A percentile compares a stretch with the other conserved stretches of the same genome.
Conservation (phyloP, 768 basidiomycete genomes). For the Suillus clintonianus region DNA sequence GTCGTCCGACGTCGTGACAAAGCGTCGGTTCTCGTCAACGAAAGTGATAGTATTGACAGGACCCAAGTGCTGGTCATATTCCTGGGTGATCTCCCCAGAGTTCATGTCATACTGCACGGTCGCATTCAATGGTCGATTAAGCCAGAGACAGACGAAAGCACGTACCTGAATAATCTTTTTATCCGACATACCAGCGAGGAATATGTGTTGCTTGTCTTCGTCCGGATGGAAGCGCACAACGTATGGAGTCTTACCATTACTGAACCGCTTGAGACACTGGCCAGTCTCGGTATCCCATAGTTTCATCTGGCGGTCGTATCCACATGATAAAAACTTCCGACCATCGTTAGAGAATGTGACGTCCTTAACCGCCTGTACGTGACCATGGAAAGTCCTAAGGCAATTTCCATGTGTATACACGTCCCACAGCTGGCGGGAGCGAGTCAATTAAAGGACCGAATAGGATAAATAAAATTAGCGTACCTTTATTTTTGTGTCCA, state of each 20-base stretch:
- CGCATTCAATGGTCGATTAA: not conserved
- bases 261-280: slow-evolving; percentile 94
- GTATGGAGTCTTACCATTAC: slow-evolving; percentile 97
- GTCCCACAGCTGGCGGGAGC: slow-evolving; percentile 86
- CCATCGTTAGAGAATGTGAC: slow-evolving; percentile 95
- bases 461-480: slow-evolving; percentile 13
- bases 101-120: slow-evolving; percentile 85
- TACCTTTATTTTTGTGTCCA: slow-evolving; percentile 99
- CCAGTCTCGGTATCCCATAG: slow-evolving; percentile 99
- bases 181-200: slow-evolving; percentile 98
- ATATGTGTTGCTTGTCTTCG: slow-evolving; percentile 92
- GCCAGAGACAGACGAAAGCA: slow-evolving; percentile 1
- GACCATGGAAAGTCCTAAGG: slow-evolving; percentile 95
- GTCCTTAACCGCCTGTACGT: slow-evolving; percentile 95
- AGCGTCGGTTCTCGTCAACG: slow-evolving; percentile 96
- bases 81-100: slow-evolving; percentile 93
- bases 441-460: slow-evolving; percentile 7
- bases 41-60: slow-evolving; percentile 99
- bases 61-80: slow-evolving; percentile 98
- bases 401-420: slow-evolving; percentile 97
- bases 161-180: slow-evolving; percentile 97
- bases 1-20: slow-evolving; percentile 98
- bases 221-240: slow-evolving; percentile 96
- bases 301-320: slow-evolving; percentile 97
- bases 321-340: slow-evolving; percentile 84